These are phyloP conservation scores for Trypanosoma mega DNA, from an alignment of 208 protist genomes.

Conservation along the genomic window DNA sequence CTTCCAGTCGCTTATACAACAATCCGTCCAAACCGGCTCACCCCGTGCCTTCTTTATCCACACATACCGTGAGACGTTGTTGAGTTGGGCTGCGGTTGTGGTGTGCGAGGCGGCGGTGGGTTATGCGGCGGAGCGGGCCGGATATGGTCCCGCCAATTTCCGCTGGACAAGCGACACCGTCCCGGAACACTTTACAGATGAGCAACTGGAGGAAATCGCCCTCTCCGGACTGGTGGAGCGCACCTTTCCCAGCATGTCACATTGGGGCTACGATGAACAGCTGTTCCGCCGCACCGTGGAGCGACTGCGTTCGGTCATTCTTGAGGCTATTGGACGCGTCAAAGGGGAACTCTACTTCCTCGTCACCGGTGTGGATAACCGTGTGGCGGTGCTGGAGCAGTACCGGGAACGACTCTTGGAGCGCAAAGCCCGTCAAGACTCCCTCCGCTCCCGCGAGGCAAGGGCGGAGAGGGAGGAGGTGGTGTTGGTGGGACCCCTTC, in stretches of 20 bases:
- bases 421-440: not conserved
- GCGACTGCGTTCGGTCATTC: conserved; percentile 31
- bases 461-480: conserved; percentile 16
- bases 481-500: conserved; percentile 9
- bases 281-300: conserved; percentile 28
- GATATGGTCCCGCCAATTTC: conserved; percentile 26
- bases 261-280: conserved; percentile 26
- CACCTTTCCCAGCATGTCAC: conserved; percentile 37
- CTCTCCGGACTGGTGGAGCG: conserved; percentile 32
- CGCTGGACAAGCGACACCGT: conserved; percentile 24
- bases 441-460: not conserved
- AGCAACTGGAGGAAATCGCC: conserved; percentile 36
- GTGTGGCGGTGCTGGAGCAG: conserved; percentile 28
- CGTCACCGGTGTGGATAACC: conserved; percentile 42
- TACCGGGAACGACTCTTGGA: conserved; percentile 21
- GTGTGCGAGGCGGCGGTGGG: conserved; percentile 41
- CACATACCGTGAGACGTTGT: conserved; percentile 41
- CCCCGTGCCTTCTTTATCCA: conserved; percentile 35
- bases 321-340: conserved; percentile 39
- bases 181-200: conserved; percentile 29
- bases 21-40: conserved; percentile 8
- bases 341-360: conserved; percentile 57
- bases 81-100: conserved; percentile 41
- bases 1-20: conserved; percentile 29
- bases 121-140: conserved; percentile 39